Percentiles rank a stretch among this genome's conserved stretches.
These are phyloP conservation scores for Pythium dissotocum DNA, from an alignment of 352 stramenopile species.

Conservation along the genomic window DNA sequence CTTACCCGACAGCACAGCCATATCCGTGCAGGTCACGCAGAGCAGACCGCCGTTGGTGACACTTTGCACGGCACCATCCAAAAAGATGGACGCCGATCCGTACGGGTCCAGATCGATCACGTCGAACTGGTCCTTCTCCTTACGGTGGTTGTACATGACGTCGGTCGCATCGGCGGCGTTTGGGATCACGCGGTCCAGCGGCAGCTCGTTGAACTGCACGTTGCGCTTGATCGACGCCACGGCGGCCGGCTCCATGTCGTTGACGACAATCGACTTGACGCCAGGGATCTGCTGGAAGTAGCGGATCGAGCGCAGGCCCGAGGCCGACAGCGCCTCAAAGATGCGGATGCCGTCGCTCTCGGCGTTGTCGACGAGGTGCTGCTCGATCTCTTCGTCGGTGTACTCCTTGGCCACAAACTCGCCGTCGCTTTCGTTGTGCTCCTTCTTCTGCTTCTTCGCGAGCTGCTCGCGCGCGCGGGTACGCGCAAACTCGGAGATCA, in stretches of 20 bases:
- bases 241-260: slow-evolving; percentile 97
- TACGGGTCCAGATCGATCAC: slow-evolving; percentile 99
- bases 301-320: slow-evolving; percentile 97
- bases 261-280: slow-evolving; percentile 97
- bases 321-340: slow-evolving; percentile 98
- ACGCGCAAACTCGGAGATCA: slow-evolving; percentile 97
- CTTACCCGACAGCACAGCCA: slow-evolving; percentile 92
- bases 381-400: slow-evolving; percentile 75
- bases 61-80: slow-evolving; percentile 97
- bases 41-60: slow-evolving; percentile 96
- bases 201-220: slow-evolving; percentile 89
- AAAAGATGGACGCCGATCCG: slow-evolving; percentile 97
- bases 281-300: slow-evolving; percentile 99
- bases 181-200: slow-evolving; percentile 78
- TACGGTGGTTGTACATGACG: slow-evolving; percentile 89
- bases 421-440: slow-evolving; percentile 44
- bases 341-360: slow-evolving; percentile 93
- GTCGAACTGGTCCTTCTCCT: slow-evolving; percentile 94
- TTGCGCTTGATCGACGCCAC: slow-evolving; percentile 96
- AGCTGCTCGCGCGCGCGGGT: slow-evolving; percentile 75
- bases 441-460: slow-evolving; percentile 72
- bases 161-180: slow-evolving; percentile 86
- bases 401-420: slow-evolving; percentile 52
- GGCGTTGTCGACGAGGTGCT: slow-evolving; percentile 55
- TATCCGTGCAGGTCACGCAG: slow-evolving; percentile 99